Conservation (phyloP, 805 yeast genomes). For the Kregervanrija pseudodelftensis region DNA sequence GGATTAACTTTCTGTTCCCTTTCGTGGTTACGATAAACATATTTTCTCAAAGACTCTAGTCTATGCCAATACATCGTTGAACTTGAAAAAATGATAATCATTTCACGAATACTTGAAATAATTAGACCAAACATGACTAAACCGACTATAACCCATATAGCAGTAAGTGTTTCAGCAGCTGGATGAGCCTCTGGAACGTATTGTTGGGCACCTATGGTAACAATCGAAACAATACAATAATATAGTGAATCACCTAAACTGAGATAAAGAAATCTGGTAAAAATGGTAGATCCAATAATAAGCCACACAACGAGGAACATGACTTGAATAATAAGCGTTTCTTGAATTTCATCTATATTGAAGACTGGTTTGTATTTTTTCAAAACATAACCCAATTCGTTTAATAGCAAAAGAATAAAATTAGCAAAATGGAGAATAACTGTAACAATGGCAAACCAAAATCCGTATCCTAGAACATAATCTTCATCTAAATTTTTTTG, state of each 20-base stretch:
- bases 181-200: constrained; percentile 42
- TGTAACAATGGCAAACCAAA: constrained; percentile 72
- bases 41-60: constrained; percentile 44
- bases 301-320: constrained; percentile 63
- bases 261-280: constrained; percentile 37
- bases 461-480: constrained; percentile 49
- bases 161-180: constrained; percentile 49
- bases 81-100: constrained; percentile 52
- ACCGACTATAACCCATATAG: constrained; percentile 64
- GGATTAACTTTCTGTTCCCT: not conserved
- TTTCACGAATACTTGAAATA: constrained; percentile 59
- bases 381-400: constrained; percentile 53
- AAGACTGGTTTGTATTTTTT: constrained; percentile 64
- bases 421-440: constrained; percentile 54
- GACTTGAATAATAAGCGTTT: constrained; percentile 67
- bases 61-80: constrained; percentile 63
- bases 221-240: constrained; percentile 62
- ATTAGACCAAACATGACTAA: constrained; percentile 68
- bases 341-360: constrained; percentile 59
- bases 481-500: constrained; percentile 11
- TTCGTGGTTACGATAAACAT: constrained; percentile 20
- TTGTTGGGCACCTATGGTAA: constrained; percentile 82
- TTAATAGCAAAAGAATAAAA: constrained; percentile 42
- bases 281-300: constrained; percentile 60
- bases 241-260: constrained; percentile 65